These are phyloP conservation scores for Cairneyella variabilis DNA, from an alignment of 495 filamentous ascomycete genomes.

Conservation along the genomic window DNA sequence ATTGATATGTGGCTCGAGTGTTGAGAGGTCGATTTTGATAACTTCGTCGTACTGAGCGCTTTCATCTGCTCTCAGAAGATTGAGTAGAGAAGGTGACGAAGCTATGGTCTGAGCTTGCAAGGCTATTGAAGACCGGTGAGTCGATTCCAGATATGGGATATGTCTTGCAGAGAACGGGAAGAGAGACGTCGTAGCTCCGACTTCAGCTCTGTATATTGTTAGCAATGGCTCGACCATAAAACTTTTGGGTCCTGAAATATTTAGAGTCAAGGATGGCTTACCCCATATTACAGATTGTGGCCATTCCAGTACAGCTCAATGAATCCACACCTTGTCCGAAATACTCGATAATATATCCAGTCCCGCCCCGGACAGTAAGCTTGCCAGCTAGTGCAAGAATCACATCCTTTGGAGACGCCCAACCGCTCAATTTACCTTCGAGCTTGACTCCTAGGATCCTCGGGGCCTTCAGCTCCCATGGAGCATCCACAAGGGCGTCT, in stretches of 20 bases:
- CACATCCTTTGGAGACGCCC: conserved; percentile 93
- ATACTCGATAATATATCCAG: conserved; percentile 93
- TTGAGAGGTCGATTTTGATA: conserved; percentile 87
- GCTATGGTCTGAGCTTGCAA: conserved; percentile 53
- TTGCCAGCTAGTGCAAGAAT: conserved; percentile 86
- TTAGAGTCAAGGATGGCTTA: neutral
- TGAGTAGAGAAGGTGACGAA: conserved; percentile 39
- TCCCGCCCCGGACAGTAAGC: conserved; percentile 91
- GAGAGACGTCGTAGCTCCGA: conserved; percentile 93
- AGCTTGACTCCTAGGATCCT: conserved; percentile 83
- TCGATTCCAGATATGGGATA: conserved; percentile 75
- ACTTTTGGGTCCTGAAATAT: no score
- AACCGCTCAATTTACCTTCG: conserved; percentile 78
- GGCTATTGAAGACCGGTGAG: conserved; percentile 71
- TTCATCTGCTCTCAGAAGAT: conserved; percentile 69
- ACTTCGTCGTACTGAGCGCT: conserved; percentile 83
- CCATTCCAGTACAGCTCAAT: conserved; percentile 89
- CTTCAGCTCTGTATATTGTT: conserved; percentile 59
- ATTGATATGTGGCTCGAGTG: conserved; percentile 94
- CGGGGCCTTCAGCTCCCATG: conserved; percentile 96
- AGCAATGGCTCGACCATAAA: no score
- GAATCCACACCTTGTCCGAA: conserved; percentile 83
- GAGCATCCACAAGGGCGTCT: conserved; percentile 91
- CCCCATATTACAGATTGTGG: conserved; percentile 81
- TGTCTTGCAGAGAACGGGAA: conserved; percentile 71